Base-by-base conservation (phyloP, 306 rosid genomes). In the Potentilla sterilis region DNA sequence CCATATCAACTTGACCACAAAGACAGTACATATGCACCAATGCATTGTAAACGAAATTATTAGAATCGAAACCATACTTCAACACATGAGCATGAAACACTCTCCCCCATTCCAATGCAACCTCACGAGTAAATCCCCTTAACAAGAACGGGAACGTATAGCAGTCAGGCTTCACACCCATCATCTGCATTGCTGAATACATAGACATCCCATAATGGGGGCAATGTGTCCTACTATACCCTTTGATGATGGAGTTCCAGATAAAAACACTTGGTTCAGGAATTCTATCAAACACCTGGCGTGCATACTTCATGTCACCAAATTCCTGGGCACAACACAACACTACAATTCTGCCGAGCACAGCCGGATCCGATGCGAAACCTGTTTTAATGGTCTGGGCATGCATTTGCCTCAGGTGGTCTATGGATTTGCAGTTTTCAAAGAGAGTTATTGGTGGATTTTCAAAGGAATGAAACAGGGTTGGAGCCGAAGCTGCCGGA, bases 211-310 rank as follows among this genome's bases (percentile, higher is more conserved):
- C 96, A 42, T 66, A 65, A 59, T 49, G 40, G 3, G 90, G 91
- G 74, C 79, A 72, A 24, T 80, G 73, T 58, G 79, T 76, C 75
- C 89, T 81, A 47, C 93, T 87, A 79, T 88, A 90, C 69, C 95
- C 96, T 78, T 83, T 92, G 65, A 92, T 90, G 90, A 94, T 76
- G 65, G 89, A 87, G 79, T 94, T 94, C 86, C 93, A 91, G 72
- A 86, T 18, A 41, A 87, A 94, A 47, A 79, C 82, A 78, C 75
- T 84, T 76, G 98, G 95, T 34, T 87, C 79, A 6, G 89, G 83
- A 38, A 90, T 90, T 83, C 41, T 73, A 16, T 88, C 97, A 59
- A 94, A 94, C 96, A 90, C 0, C 18, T 76, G 62, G 34, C 75
- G 87, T n/a, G 96, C 97, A 81, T 89, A 90, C 5, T 75, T 14